Base-by-base conservation (phyloP, 2,329 filamentous ascomycete species). In the Parafenestella ontariensis region DNA sequence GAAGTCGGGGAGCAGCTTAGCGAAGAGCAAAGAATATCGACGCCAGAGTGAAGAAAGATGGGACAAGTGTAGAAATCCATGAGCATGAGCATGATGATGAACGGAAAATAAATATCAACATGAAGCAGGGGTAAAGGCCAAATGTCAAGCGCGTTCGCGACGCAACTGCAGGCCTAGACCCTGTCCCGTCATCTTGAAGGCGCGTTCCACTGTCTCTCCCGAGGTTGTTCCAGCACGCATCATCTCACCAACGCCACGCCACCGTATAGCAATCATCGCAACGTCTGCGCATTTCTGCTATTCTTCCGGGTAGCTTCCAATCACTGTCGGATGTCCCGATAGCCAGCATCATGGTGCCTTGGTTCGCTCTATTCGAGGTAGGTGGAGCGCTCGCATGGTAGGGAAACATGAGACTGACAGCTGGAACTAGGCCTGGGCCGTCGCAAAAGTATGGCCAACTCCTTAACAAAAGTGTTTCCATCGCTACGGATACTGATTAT, bases 391-490 rank as follows among this genome's bases (percentile, higher is more conserved):
- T 37, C 33, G 29, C 34, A 36, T 39, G 40, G 21, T 7, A 18
- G 21, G 21, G 21, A 46, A 11, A 41, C 34, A 47, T 43, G 28
- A 45, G 50, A 61, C 66, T 72, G 55, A 71, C 64, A 49, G 28
- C 42, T 41, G 45, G 52, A 47, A 49, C 33, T 60, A 77, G 75
- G 69, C 71, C 9, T 77, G 75, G 75, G 75, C 75, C 3, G 73
- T 75, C 45, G 63, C 65, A 56, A 63, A 63, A 56, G 75, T 76
- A 67, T 34, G 70, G 66, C 52, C 20, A 51, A 17, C 37, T 26
- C 28, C 39, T 18, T 31, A 11, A 20, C 9, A 13, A 8, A 17
- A 13, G 31, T 34, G 13, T 17, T 52, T 49, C 23, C 17, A 34
- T 41, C 15, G 17, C 21, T 26, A 10, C n/a, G 6, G 39, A 13